Percentiles rank a stretch among this genome's conserved stretches.
These are phyloP conservation scores for Tillandsia fasciculata DNA, from an alignment of 176 grass and related monocot genomes.

Conservation along the genomic window DNA sequence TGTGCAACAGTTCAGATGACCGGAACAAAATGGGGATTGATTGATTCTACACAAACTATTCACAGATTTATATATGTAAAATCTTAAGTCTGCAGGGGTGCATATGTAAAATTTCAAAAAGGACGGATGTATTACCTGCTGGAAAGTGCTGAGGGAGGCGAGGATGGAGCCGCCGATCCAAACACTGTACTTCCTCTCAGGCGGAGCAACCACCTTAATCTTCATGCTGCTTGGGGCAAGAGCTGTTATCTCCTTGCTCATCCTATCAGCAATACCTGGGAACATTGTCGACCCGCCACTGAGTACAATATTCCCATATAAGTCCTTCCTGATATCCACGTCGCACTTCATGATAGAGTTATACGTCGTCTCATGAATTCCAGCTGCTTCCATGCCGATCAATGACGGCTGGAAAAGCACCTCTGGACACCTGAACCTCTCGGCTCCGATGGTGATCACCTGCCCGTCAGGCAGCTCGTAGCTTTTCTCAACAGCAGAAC, in stretches of 20 bases:
- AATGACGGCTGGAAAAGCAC: conserved; percentile 11
- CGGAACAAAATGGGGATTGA: too few relatives aligned
- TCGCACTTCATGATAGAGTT: conserved; percentile 13
- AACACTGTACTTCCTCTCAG: conserved; percentile 11
- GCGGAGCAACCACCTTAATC: conserved; percentile 6
- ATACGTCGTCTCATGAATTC: conserved; percentile 11
- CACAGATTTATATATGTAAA: too few relatives aligned
- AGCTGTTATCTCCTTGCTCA: conserved; percentile 10
- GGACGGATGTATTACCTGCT: conserved; percentile 1
- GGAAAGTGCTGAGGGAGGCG: conserved; percentile 10
- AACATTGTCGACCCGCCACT: conserved; percentile 7
- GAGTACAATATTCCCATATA: conserved; percentile 9
- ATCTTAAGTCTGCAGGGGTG: too few relatives aligned
- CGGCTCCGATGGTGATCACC: conserved; percentile 6
- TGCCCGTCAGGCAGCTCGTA: conserved; percentile 7
- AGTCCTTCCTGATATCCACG: conserved; percentile 7
- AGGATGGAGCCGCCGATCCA: conserved; percentile 9
- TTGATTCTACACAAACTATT: too few relatives aligned
- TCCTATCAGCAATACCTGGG: conserved; percentile 6
- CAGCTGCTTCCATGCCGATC: conserved; percentile 14
- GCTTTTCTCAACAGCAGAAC: conserved; percentile 8
- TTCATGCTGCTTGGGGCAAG: conserved; percentile 11
- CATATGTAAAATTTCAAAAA: not conserved
- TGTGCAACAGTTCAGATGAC: not conserved
- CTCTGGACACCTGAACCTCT: conserved; percentile 11